These are phyloP conservation scores for Kwoniella shandongensis DNA, from an alignment of 768 basidiomycete species.

Conservation along the genomic window DNA sequence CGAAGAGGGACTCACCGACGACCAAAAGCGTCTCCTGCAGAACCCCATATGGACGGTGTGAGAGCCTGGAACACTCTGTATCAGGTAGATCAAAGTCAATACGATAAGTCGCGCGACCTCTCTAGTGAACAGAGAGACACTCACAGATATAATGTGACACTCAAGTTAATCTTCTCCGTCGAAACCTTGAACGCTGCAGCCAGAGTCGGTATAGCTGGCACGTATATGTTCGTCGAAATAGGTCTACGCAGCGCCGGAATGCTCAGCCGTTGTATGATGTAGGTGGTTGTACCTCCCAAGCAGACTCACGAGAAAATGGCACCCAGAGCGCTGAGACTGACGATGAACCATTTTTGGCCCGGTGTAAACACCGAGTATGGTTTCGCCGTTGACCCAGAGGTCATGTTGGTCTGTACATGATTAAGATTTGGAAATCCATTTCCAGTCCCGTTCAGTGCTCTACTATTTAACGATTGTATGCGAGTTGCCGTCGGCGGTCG, in stretches of 20 bases:
- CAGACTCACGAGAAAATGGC: constrained; percentile 54
- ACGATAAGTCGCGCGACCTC: not conserved
- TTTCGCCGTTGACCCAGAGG: constrained; percentile 9
- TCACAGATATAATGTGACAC: constrained; percentile 71
- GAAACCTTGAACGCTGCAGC: constrained; percentile 65
- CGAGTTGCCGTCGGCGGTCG: no score
- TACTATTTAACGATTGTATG: no score
- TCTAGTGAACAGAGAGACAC: not conserved
- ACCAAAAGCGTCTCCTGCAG: constrained; percentile 59
- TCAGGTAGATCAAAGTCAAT: not conserved
- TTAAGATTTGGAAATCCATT: constrained; percentile 9
- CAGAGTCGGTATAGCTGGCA: constrained; percentile 75
- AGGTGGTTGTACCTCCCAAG: constrained; percentile 36
- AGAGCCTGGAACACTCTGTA: constrained; percentile 42
- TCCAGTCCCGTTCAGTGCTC: no score
- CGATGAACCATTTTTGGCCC: constrained; percentile 36
- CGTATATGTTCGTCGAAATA: constrained; percentile 68
- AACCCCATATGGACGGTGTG: constrained; percentile 65
- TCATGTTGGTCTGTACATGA: constrained; percentile 13
- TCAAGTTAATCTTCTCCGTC: constrained; percentile 73
- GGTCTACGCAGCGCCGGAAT: not conserved
- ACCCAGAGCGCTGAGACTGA: constrained; percentile 34
- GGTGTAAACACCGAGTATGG: constrained; percentile 33
- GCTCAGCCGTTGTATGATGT: not conserved
- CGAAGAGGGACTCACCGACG: constrained; percentile 21